These are phyloP conservation scores for Termitomyces sp. DNA, from an alignment of 768 basidiomycete species.

Conservation along the genomic window DNA sequence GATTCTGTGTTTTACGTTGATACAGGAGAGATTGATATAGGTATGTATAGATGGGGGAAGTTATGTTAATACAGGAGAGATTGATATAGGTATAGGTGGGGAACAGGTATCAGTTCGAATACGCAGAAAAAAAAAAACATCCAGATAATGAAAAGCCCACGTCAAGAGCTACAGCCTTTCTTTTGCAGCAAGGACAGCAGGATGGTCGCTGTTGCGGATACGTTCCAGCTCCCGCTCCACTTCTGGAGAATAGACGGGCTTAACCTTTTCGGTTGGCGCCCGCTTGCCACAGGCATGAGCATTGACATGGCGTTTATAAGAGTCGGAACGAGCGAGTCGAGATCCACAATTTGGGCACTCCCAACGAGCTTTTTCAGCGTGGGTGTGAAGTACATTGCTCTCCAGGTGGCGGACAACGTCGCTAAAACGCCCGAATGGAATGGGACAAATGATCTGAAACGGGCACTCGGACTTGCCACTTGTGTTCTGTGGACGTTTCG, in stretches of 20 bases:
- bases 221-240: background rate
- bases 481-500: background rate
- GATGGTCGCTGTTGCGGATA: constrained; percentile 1
- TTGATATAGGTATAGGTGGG: background rate
- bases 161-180: background rate
- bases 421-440: background rate
- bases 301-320: background rate
- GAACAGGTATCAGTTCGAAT: background rate
- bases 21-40: background rate
- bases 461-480: background rate
- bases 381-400: constrained; percentile 1
- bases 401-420: constrained; percentile 5
- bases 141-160: background rate
- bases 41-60: background rate
- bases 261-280: background rate
- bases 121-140: background rate
- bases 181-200: constrained; percentile 1
- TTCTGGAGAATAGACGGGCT: constrained; percentile 1
- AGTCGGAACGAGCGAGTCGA: constrained; percentile 1
- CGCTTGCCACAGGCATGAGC: constrained; percentile 4
- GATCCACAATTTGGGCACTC: background rate
- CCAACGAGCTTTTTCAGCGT: background rate
- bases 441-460: background rate
- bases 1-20: background rate
- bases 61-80: background rate